A percentile compares a stretch with the other conserved stretches of the same genome.
These are phyloP conservation scores for Mycena latifolia DNA, from an alignment of 768 basidiomycete species.

Conservation along the genomic window DNA sequence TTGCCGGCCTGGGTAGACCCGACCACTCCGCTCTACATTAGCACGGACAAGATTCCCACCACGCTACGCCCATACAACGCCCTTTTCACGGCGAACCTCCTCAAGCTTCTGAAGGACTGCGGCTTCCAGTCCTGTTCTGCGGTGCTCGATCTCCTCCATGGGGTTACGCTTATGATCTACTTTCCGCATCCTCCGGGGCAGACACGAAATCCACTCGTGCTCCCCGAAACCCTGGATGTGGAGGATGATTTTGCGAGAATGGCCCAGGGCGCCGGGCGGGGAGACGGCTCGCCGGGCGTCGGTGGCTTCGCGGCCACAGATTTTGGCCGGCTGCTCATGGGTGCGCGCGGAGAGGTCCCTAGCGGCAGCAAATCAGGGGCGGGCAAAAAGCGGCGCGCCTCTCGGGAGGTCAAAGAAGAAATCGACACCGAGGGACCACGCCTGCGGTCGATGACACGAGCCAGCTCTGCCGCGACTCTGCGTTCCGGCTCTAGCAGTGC, in stretches of 20 bases:
- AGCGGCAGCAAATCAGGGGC: not conserved
- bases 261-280: not conserved
- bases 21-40: not conserved
- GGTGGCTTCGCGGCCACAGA: not conserved
- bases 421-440: not conserved
- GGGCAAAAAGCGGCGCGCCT: not conserved
- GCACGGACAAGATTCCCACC: not conserved
- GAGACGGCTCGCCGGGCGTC: not conserved
- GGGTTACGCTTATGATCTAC: not conserved
- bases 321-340: not conserved
- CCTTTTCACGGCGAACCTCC: not conserved
- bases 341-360: not conserved
- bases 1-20: not conserved
- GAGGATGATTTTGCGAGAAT: not conserved
- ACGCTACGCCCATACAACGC: not conserved
- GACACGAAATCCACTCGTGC: not conserved
- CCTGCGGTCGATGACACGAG: not conserved
- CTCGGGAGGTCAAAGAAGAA: not conserved
- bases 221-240: not conserved
- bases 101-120: not conserved
- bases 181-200: not conserved
- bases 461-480: not conserved
- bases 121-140: not conserved
- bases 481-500: not conserved
- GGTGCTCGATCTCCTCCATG: no score